phyloP scores from a whole-genome alignment of 1,139 yeast genomes.

The Entelexis paramagnoliae region DNA sequence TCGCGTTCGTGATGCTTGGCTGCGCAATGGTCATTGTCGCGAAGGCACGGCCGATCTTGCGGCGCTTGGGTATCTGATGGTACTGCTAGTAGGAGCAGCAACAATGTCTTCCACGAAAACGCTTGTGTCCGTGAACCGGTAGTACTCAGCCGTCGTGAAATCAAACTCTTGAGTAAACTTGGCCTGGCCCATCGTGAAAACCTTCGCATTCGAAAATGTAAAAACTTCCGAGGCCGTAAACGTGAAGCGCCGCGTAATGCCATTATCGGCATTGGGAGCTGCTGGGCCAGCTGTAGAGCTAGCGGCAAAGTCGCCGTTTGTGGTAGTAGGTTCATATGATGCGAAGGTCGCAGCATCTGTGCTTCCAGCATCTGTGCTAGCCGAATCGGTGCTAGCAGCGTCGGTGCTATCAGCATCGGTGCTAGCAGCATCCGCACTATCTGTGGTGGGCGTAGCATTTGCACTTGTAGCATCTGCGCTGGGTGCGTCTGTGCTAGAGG shows the following conservation, averaged over 20 bases:
- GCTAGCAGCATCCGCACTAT: no score
- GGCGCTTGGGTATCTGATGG: neutral
- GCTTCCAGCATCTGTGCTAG: no score
- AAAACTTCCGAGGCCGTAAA: neutral
- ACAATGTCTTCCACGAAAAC: neutral
- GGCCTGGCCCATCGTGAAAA: neutral
- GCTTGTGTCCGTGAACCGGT: neutral
- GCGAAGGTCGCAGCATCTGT: no score
- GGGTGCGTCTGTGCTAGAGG: neutral
- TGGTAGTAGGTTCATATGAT: no score
- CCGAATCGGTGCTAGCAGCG: no score
- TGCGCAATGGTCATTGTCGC: neutral
- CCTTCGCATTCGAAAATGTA: neutral
- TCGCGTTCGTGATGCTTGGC: no score
- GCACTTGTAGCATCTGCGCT: no score
- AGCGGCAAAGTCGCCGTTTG: neutral
- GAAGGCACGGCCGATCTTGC: neutral
- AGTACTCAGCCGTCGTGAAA: constrained; percentile 1
- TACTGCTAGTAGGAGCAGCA: neutral
- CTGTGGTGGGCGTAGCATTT: no score
- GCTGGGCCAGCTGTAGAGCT: no score
- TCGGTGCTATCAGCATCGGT: no score
- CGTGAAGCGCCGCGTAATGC: neutral
- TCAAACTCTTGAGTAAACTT: neutral
- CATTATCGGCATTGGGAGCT: neutral